Evolutionary conservation across 2,329 filamentous ascomycete species (phyloP), one percentile per base, ranked within the genome.

Genomic region (Diplodia corticola): DNA sequence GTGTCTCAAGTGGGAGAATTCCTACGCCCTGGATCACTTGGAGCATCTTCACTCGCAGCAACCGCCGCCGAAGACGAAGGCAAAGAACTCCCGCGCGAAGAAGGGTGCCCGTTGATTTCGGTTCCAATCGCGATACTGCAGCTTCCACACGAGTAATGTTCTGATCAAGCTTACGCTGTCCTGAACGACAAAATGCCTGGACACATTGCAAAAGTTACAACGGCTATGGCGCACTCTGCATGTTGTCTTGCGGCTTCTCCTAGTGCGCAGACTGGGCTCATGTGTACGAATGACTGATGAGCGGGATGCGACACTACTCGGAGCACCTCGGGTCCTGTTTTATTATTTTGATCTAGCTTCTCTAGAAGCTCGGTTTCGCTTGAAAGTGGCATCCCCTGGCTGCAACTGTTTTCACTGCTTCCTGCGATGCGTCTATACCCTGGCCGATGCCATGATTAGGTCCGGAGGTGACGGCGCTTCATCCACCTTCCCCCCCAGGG

Each of bases 1-100:
- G 61, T 91, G 89, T 73, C 77, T 90, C 53, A 80, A 80, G 37
- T 92, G 89, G 89, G 83, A 80, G 67, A 92, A 91, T 72, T 83
- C 80, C 17, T 86, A 84, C 63, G 88, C 88, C 40, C 70, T 88
- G 7, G 78, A 82, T 2, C 82, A 88, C 60, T 74, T 84, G 53
- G 87, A 87, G 2, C 84, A 89, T 75, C 80, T 84, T 46, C 88
- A 90, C 73, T 81, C 82, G 20, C 86, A 89, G 67, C 82, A 85
- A 65, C 82, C 83, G 33, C 82, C 83, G 28, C 75, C 73, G 67
- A 78, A 80, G 65, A 84, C 82, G 71, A 69, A 66, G 40, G 50
- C 50, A 7, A 69, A 65, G 69, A 67, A 67, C 30, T 37, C 60
- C 24, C 57, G 57, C 40, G 9, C 57, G 5, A 61, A 61, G 57